These are phyloP conservation scores for Phytophthora nicotianae DNA, from an alignment of 352 stramenopile species.

Conservation along the genomic window DNA sequence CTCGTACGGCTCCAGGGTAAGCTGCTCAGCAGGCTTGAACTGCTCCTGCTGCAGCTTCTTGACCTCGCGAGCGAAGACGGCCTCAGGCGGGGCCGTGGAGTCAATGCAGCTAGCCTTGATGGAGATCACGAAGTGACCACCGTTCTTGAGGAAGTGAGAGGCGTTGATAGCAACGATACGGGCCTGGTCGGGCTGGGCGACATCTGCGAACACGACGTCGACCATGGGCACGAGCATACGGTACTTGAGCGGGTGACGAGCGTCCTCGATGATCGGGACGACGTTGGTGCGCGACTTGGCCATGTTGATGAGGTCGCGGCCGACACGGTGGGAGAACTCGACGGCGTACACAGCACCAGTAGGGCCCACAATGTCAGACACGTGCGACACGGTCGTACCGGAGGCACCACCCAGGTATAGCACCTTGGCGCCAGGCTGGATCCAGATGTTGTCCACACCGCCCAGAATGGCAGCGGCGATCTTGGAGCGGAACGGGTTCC, in stretches of 20 bases:
- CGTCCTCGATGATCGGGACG: slow-evolving; percentile 99
- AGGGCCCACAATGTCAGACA: slow-evolving; percentile 99
- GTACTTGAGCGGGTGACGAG: slow-evolving; percentile 98
- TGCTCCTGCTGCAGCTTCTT: slow-evolving; percentile 98
- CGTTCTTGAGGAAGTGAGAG: slow-evolving; percentile 99
- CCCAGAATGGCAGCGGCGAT: slow-evolving; percentile 98
- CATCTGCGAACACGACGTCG: slow-evolving; percentile 99
- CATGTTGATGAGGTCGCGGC: slow-evolving; percentile 99
- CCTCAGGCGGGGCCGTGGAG: slow-evolving; percentile 97
- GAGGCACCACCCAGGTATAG: slow-evolving; percentile 99
- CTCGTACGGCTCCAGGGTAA: slow-evolving; percentile 99
- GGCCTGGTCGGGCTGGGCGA: slow-evolving; percentile 99
- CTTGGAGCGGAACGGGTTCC: slow-evolving; percentile 99
- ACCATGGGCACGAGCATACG: slow-evolving; percentile 99
- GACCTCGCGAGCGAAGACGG: slow-evolving; percentile 97
- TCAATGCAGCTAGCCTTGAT: slow-evolving; percentile 99
- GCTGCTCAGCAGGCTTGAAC: slow-evolving; percentile 98
- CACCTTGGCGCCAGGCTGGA: slow-evolving; percentile 97
- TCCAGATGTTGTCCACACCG: slow-evolving; percentile 99
- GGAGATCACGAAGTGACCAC: slow-evolving; percentile 99
- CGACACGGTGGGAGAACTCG: slow-evolving; percentile 99
- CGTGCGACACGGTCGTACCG: slow-evolving; percentile 98
- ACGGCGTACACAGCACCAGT: slow-evolving; percentile 98
- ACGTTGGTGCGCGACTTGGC: slow-evolving; percentile 99
- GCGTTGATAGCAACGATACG: slow-evolving; percentile 99